Percentiles rank a stretch among this genome's conserved stretches.
phyloP scores from a whole-genome alignment of 257 asterid genomes.

The Orobanche coerulescens region DNA sequence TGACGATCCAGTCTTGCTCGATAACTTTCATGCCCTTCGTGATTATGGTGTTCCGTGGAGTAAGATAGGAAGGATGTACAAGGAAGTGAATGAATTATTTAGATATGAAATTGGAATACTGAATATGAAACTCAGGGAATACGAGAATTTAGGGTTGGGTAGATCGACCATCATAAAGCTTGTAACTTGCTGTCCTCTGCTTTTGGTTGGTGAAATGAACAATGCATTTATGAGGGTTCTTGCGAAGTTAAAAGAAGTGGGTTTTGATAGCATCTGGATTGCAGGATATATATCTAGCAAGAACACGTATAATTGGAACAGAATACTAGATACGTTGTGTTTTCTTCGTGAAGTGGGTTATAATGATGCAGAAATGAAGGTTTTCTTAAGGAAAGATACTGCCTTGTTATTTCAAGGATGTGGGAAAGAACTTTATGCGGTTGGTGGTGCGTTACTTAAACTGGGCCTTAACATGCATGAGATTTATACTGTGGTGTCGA shows the following conservation, averaged over 20 bases:
- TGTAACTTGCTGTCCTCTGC: conserved; percentile 54
- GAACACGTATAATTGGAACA: conserved; percentile 50
- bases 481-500: conserved; percentile 35
- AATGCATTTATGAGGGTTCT: conserved; percentile 41
- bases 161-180: conserved; percentile 54
- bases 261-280: conserved; percentile 54
- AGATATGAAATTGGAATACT: conserved; percentile 40
- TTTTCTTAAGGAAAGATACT: conserved; percentile 42
- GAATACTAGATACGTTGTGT: conserved; percentile 41
- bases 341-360: conserved; percentile 68
- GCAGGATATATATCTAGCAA: conserved; percentile 51
- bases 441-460: conserved; percentile 62
- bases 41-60: conserved; percentile 67
- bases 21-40: conserved; percentile 60
- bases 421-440: conserved; percentile 57
- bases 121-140: conserved; percentile 43
- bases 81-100: conserved; percentile 55
- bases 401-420: conserved; percentile 60
- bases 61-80: conserved; percentile 71
- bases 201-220: conserved; percentile 51
- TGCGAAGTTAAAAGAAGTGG: conserved; percentile 41
- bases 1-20: conserved; percentile 58
- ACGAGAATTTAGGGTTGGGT: conserved; percentile 57
- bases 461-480: conserved; percentile 52
- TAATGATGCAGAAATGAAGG: conserved; percentile 35